Evolutionary conservation across 768 basidiomycete genomes (phyloP), one percentile per base, ranked within the genome.

Genomic region (Lactarius tabidus): DNA sequence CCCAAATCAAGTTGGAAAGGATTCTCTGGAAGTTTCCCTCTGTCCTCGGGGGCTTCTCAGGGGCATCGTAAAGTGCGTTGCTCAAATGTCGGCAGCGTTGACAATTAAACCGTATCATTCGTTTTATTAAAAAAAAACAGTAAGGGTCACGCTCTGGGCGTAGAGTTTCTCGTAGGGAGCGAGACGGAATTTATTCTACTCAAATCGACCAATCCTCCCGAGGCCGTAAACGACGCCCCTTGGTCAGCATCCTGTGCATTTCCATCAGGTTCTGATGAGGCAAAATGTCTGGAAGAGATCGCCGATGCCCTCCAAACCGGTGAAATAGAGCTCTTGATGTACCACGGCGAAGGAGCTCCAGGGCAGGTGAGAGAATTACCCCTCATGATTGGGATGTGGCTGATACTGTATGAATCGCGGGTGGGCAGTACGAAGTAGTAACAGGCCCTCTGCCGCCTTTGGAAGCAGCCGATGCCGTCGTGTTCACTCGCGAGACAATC

Each of bases 151-250:
- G 57, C 71, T 18, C 70, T 72, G 6, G 76, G 76, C 15, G 74
- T 84, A 10, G 74, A 80, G 3, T 89, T 88, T 71, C 79, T 90
- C 48, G 78, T 88, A 45, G 89, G 89, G 4, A 79, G 86, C 62
- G 89, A 91, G 75, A 80, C 80, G 1, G 89, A 91, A 71, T 91
- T 91, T 65, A 83, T 85, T 59, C 81, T 91, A 14, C 78, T 91
- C 28, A 81, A 80, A 62, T 80, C 80, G 1, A 82, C 78, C 0
- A 63, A 75, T 8, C 85, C 85, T 0, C 71, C 83, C 45, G 74
- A 76, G 38, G 73, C 81, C 15, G 80, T 80, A 35, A 84, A 84
- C 69, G 57, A 76, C 2, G 78, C 79, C 43, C 79, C 79, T 31
- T 91, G 81, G 80, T 80, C 79, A 28, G 74, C 73, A 36, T 74